Evolutionary conservation across 495 filamentous ascomycete species (phyloP).

Genomic region (Staphylotrichum tortipilum): DNA sequence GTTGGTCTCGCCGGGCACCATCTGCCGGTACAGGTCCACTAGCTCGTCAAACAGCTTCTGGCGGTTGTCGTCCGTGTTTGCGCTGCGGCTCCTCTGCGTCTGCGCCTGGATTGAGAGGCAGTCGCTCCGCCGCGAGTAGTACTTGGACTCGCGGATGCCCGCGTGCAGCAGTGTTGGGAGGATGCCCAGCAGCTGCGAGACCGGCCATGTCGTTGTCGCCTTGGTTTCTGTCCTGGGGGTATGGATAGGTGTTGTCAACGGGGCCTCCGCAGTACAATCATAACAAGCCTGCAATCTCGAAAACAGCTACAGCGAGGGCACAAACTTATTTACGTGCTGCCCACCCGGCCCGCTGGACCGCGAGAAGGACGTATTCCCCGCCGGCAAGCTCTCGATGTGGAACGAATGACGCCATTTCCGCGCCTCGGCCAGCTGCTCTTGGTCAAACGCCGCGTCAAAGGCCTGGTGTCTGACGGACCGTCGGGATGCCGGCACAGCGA

Average conservation of each 20-base stretch:
- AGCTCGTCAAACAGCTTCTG: constrained; percentile 39
- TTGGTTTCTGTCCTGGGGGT: constrained; percentile 89
- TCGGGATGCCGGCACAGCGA: constrained; percentile 1
- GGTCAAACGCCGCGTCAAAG: constrained; percentile 32
- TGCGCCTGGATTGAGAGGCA: constrained; percentile 39
- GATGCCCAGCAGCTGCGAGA: constrained; percentile 47
- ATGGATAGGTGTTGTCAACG: too few species aligned
- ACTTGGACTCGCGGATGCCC: constrained; percentile 56
- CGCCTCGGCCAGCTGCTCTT: constrained; percentile 59
- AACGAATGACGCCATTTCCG: constrained; percentile 68
- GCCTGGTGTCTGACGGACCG: constrained; percentile 28
- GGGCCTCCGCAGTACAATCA: too few species aligned
- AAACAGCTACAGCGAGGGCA: constrained; percentile 14
- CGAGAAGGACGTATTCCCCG: constrained; percentile 62
- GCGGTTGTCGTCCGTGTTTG: constrained; percentile 39
- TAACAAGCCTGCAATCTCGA: too few species aligned
- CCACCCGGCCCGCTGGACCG: constrained; percentile 89
- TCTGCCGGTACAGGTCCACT: constrained; percentile 54
- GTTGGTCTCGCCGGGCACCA: constrained; percentile 31
- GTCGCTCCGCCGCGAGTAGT: constrained; percentile 56
- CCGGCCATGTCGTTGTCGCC: constrained; percentile 61
- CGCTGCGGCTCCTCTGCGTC: constrained; percentile 38
- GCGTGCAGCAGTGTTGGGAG: constrained; percentile 63
- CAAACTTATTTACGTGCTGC: constrained; percentile 95
- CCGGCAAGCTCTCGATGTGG: constrained; percentile 54